Base-by-base conservation (phyloP, 257 asterid species). In the Knoxia roxburghii region DNA sequence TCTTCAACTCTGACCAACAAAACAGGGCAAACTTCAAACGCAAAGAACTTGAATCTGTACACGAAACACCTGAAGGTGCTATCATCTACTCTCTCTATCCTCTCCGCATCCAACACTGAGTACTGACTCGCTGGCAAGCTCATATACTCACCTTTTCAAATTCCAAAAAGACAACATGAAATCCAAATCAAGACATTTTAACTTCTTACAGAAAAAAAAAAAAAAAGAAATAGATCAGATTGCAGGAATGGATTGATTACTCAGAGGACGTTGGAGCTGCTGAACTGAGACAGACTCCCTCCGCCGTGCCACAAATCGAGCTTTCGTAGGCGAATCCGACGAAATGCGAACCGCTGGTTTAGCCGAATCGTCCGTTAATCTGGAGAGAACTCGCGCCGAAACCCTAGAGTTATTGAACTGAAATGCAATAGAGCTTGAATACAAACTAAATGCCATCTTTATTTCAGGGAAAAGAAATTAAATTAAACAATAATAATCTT, bases 71-170 rank as follows among this genome's bases (percentile, higher is more conserved):
- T 83, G 80, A 94, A 90, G 23, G 97, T 93, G 73, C 64, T 85
- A 17, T 84, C 97, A 73, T 90, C 96, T 68, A 94, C 89, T 70
- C 99, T 82, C 81, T 94, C 96, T 29, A 90, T 94, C 76, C 99
- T 87, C 80, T 90, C 96, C 37, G 95, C 97, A 72, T 90, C 97
- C 87, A 94, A 75, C 82, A 94, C 99, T 56, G 99, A 94, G 85
- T 88, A 94, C 77, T 90, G 97, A 80, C 99, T 90, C 57, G 97
- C 97, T 5, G 96, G 97, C 95, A 94, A 78, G 70, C 97, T 88
- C 99, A 90, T 90, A 70, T 94, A 94, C 82, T 90, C 96, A 56
- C 68, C 97, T 88, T 68, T 48, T 76, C 45, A 53, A 60, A 54
- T 10, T 4, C n/a, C 72, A 48, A 61, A 46, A 55, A 39, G 45